Evolutionary conservation across 164 flowering plant genomes (phyloP).

Genomic region (Protea cynaroides): DNA sequence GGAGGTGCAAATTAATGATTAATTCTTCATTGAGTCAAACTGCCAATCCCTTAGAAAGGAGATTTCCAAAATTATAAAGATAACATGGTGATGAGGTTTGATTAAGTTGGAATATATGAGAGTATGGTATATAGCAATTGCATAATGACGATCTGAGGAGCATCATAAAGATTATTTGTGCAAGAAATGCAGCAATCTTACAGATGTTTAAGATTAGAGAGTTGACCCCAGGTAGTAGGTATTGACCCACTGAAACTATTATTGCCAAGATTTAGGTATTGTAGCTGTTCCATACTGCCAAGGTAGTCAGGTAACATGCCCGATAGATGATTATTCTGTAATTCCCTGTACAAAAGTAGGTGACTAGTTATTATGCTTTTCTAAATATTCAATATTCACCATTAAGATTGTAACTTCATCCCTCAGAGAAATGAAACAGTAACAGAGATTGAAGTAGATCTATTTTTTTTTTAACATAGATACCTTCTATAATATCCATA

Average conservation of each 20-base stretch:
- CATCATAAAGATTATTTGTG: slow-evolving; percentile 6
- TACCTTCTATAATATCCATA: background rate
- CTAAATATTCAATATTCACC: background rate
- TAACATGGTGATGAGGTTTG: no score
- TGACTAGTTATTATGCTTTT: slow-evolving; percentile 4
- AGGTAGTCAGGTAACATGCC: slow-evolving; percentile 74
- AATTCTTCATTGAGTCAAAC: background rate
- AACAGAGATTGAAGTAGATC: background rate
- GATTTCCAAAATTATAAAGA: background rate
- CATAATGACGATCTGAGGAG: background rate
- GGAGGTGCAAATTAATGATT: no score
- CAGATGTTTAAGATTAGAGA: slow-evolving; percentile 66
- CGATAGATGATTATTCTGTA: slow-evolving; percentile 69
- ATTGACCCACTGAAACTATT: slow-evolving; percentile 70
- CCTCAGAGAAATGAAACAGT: background rate
- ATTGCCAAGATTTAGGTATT: slow-evolving; percentile 67
- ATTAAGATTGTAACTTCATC: background rate
- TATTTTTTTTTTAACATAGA: background rate
- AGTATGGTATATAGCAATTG: background rate
- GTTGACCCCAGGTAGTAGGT: slow-evolving; percentile 65
- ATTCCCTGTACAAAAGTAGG: slow-evolving; percentile 53
- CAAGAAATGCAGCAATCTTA: slow-evolving; percentile 29
- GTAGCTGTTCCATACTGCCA: slow-evolving; percentile 47
- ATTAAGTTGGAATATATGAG: background rate
- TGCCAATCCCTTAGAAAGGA: background rate